Conservation (phyloP, 2,329 filamentous ascomycete genomes). For the Hyphodiscus sp. region DNA sequence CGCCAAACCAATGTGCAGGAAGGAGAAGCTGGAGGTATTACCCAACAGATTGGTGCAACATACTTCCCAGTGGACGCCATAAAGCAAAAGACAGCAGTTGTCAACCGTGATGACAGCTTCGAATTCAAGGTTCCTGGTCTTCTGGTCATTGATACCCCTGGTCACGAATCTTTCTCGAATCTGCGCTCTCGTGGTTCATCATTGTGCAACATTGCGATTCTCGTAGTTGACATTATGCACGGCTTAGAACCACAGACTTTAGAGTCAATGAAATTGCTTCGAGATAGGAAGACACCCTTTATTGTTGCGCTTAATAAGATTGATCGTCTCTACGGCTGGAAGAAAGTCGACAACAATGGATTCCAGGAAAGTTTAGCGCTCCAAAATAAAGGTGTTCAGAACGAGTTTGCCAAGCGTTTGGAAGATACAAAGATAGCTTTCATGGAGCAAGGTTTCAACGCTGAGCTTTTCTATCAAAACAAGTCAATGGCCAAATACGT, state of each 20-base stretch:
- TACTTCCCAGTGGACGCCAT: conserved; percentile 97
- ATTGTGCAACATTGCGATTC: conserved; percentile 97
- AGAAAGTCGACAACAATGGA: conserved; percentile 96
- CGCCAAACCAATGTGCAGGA: conserved; percentile 98
- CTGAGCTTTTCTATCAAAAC: conserved; percentile 95
- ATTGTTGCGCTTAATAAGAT: conserved; percentile 99
- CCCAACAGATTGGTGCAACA: conserved; percentile 97
- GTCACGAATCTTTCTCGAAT: conserved; percentile 99
- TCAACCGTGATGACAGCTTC: conserved; percentile 85
- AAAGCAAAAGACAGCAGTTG: conserved; percentile 83
- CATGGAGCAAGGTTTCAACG: conserved; percentile 95
- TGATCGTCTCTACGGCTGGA: conserved; percentile 98
- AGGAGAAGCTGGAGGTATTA: conserved; percentile 98
- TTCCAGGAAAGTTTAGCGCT: conserved; percentile 87
- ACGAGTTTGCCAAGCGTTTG: conserved; percentile 87
- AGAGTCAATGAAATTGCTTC: conserved; percentile 91
- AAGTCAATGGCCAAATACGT: conserved; percentile 93
- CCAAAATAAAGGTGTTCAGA: conserved; percentile 88
- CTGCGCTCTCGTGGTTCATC: conserved; percentile 93
- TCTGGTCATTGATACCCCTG: conserved; percentile 93
- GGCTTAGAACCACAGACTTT: conserved; percentile 94
- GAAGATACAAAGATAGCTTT: conserved; percentile 91
- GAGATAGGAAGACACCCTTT: conserved; percentile 93
- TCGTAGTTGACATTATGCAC: conserved; percentile 99
- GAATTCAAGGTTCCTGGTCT: conserved; percentile 98